phyloP scores from a whole-genome alignment of 306 rosid genomes.

The Trifolium pratense region DNA sequence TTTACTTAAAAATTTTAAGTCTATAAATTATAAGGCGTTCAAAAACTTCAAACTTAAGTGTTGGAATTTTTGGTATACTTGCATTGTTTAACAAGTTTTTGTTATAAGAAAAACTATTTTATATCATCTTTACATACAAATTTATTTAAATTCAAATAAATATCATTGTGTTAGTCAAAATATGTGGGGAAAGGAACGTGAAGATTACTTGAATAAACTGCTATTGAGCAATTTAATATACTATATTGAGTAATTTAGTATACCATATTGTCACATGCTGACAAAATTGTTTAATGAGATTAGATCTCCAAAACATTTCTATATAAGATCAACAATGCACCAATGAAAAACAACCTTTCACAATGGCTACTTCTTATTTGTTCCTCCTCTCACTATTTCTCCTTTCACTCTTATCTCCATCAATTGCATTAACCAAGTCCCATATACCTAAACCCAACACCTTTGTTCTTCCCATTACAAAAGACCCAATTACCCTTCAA shows the following conservation, averaged over 20 bases:
- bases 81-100: not conserved
- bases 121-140: too few species aligned
- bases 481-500: conserved; percentile 45
- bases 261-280: conserved; percentile 13
- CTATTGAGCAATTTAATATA: not conserved
- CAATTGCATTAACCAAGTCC: not conserved
- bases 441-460: conserved; percentile 19
- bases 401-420: not conserved
- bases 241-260: not conserved
- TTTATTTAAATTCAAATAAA: too few species aligned
- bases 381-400: conserved; percentile 21
- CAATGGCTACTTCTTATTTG: conserved; percentile 36
- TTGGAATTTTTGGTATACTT: not conserved
- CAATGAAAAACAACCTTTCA: too few species aligned
- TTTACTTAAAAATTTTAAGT: not conserved
- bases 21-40: not conserved
- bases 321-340: conserved; percentile 6
- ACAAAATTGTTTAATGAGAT: not conserved
- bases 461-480: conserved; percentile 43
- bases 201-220: conserved; percentile 8
- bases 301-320: not conserved
- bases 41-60: not conserved
- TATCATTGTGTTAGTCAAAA: not conserved
- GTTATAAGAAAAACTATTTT: too few species aligned
- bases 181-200: not conserved